Conservation (phyloP, 345 rosid species). For the Gossypium raimondii region DNA sequence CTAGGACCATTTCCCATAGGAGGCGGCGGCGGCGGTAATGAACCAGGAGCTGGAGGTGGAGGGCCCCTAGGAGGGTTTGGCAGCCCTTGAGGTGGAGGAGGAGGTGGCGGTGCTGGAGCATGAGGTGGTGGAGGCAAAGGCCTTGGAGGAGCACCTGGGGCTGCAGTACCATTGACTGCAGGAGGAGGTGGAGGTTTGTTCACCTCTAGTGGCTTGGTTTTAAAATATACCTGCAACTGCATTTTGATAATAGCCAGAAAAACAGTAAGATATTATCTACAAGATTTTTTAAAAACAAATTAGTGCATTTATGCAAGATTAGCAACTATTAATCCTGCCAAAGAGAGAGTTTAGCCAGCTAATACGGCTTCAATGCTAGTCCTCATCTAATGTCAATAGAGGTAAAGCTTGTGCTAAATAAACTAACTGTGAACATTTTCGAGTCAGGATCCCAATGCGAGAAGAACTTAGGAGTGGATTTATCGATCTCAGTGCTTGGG, state of each 20-base stretch:
- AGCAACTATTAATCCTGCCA: background rate
- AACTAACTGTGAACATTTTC: slow-evolving; percentile 92
- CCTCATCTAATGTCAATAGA: background rate
- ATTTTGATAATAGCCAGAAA: slow-evolving; percentile 11
- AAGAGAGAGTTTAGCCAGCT: background rate
- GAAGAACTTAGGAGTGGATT: slow-evolving; percentile 94
- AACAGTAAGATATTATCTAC: background rate
- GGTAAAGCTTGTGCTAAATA: background rate
- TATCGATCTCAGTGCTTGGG: slow-evolving; percentile 97
- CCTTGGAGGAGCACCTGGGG: slow-evolving; percentile 60
- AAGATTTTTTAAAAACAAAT: background rate
- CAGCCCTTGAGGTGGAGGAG: slow-evolving; percentile 60
- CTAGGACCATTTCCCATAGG: slow-evolving; percentile 71
- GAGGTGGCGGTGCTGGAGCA: slow-evolving; percentile 47
- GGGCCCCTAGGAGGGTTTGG: slow-evolving; percentile 43
- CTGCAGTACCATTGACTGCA: slow-evolving; percentile 54
- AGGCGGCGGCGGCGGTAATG: slow-evolving; percentile 82
- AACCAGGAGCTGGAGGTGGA: slow-evolving; percentile 46
- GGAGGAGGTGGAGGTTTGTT: slow-evolving; percentile 63
- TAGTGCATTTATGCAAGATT: background rate
- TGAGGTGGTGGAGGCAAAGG: slow-evolving; percentile 46
- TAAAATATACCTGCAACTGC: slow-evolving; percentile 93
- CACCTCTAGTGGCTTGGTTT: slow-evolving; percentile 70
- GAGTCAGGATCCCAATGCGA: slow-evolving; percentile 99
- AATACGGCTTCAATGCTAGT: background rate